A percentile compares a stretch with the other conserved stretches of the same genome.
Evolutionary conservation across 768 basidiomycete species (phyloP).

Genomic region (Udeniomyces megalosporus): DNA sequence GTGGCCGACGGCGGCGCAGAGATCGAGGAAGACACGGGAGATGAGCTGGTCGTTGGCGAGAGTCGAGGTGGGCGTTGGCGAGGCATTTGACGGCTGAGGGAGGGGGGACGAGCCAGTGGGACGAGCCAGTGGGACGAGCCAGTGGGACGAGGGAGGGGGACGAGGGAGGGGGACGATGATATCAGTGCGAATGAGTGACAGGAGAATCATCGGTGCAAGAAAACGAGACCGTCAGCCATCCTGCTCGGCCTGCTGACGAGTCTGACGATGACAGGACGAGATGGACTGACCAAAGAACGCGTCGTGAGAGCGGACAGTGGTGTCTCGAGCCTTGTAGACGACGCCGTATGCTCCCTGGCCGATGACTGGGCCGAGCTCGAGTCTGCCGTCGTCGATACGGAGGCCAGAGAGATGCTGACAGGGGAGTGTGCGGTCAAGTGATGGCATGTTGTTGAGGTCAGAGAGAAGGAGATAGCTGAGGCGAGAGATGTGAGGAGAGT

Average conservation of each 20-base stretch:
- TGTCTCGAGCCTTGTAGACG: conserved; percentile 73
- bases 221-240: too few species aligned
- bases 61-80: conserved; percentile 39
- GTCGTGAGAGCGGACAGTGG: conserved; percentile 14
- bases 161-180: too few species aligned
- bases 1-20: conserved; percentile 83
- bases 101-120: not conserved
- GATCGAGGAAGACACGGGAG: conserved; percentile 77
- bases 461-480: not conserved
- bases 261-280: too few species aligned
- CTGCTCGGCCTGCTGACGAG: too few species aligned
- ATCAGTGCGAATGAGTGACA: too few species aligned
- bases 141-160: too few species aligned
- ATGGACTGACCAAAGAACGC: too few species aligned
- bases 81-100: conserved; percentile 73
- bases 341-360: conserved; percentile 91
- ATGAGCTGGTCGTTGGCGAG: conserved; percentile 46
- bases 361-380: conserved; percentile 71
- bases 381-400: conserved; percentile 61
- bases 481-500: not conserved
- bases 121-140: not conserved
- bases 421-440: not conserved
- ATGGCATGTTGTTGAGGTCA: not conserved
- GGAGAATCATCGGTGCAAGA: too few species aligned
- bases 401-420: conserved; percentile 40